Evolutionary conservation across 1,284 basidiomycete genomes (phyloP).

Genomic region (Trametes sp.): DNA sequence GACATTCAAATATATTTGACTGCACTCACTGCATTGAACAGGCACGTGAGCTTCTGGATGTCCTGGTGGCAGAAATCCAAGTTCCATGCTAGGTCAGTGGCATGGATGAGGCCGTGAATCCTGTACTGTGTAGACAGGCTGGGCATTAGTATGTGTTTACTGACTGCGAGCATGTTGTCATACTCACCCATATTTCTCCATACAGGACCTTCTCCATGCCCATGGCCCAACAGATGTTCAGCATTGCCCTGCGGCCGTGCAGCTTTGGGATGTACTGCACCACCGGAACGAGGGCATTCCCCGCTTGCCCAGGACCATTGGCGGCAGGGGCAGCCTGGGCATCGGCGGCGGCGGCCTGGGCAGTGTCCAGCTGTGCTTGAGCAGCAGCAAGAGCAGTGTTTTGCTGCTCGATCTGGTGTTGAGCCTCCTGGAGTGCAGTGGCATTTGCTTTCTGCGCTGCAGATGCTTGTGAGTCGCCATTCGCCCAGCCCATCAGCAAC

Average conservation of each 20-base stretch:
- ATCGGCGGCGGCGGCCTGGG: neutral
- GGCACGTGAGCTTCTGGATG: neutral
- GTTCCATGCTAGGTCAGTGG: slow-evolving; percentile 7
- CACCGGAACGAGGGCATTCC: neutral
- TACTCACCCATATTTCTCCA: neutral
- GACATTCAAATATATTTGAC: too few species aligned
- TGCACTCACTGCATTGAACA: slow-evolving; percentile 8
- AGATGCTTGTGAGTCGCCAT: neutral
- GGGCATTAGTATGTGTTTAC: too few species aligned
- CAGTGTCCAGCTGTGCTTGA: neutral
- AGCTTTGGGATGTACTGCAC: neutral
- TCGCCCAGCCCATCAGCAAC: neutral
- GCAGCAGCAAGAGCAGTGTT: neutral
- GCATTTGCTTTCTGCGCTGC: neutral
- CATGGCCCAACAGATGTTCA: neutral
- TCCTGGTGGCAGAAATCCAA: slow-evolving; percentile 17
- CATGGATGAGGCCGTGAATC: slow-evolving; percentile 7
- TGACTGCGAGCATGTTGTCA: neutral
- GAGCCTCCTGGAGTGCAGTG: neutral
- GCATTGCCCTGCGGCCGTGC: neutral
- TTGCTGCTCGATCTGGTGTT: neutral
- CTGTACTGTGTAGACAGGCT: neutral
- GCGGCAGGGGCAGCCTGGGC: neutral
- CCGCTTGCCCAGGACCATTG: neutral
- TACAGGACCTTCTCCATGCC: neutral